Evolutionary conservation across 2,329 filamentous ascomycete genomes (phyloP), one percentile per base, ranked within the genome.

Genomic region (Colletotrichum gigasporum): DNA sequence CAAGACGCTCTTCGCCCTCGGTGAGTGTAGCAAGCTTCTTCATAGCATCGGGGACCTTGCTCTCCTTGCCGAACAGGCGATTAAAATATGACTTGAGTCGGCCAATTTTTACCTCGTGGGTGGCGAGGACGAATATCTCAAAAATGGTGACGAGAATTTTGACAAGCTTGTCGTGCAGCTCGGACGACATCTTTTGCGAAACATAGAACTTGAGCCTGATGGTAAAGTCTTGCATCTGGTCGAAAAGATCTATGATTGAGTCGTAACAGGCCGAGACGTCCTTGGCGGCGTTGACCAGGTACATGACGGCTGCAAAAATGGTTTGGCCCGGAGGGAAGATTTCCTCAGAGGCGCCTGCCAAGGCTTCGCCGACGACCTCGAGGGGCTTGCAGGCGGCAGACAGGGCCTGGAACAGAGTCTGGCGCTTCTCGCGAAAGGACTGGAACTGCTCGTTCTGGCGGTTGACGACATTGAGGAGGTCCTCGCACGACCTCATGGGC

Each of bases 231-330:
- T 79, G 74, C 10, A 83, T 68, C 30, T 76, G 75, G 10, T 75
- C 74, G 69, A 84, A 80, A 22, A 84, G 68, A 47, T 80, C 79
- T 2, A 79, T 67, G 6, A 84, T 83, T 5, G 75, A 75, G 67
- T 84, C 79, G 48, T 84, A 83, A 7, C 75, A 74, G 0, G 76
- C 69, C 0, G 79, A 82, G 14, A 83, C 81, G 51, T 81, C 77
- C 18, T 77, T 76, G 2, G 81, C 82, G 8, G 81, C 80, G 32
- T 74, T 74, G 16, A 84, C 73, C 8, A 84, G 71, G 56, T 81
- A 79, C 12, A 76, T 69, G 2, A 80, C 79, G 7, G 81, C 81
- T 7, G 76, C 73, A 64, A 81, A 83, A 52, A 82, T 78, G 26
- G 73, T 71, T 47, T 79, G 73, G 3, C 77, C 75, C 0, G 81